Base-by-base conservation (phyloP, 164 flowering plant species). In the Magnolia sinica region DNA sequence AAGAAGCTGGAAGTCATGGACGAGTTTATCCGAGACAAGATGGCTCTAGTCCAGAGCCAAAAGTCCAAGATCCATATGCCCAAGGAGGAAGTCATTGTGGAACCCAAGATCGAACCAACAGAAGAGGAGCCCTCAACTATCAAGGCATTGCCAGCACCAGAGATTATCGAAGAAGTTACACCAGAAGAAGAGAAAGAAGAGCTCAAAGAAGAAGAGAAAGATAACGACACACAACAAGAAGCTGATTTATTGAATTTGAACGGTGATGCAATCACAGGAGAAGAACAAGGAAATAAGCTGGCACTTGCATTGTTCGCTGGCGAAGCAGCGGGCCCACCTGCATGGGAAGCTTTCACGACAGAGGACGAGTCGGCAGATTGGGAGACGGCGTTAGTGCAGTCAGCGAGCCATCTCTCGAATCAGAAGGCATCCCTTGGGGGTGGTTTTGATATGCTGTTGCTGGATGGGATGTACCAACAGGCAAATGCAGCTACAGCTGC, bases 301-400 rank as follows among this genome's bases (percentile, higher is more conserved):
- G 99, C 98, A 0, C 77, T 92, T 70, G 94, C 93, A 2, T 76
- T 94, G 52, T 91, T 93, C 59, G 91, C 87, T 52, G 88, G 87
- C 3, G 86, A 75, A 16, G 50, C 78, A 3, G 55, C 82, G 2
- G 29, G 77, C 1, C 20, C 86, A 4, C 76, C 83, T 0, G 78
- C 83, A 18, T 91, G 97, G 97, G 88, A 86, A 73, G 88, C 95
- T 0, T 89, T 89, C 80, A 66, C 27, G 18, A 5, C 65, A 19
- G 73, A 69, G 3, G 86, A 81, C 0, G 90, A 84, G 4, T 50
- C 85, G 1, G 81, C 82, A 1, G 94, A 91, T 63, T 96, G 99
- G 99, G 98, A 96, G 81, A 77, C 87, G 10, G 86, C 87, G 11
- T 77, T 90, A 63, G 90, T 87, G 61, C 71, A 83, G 59, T 82